A percentile compares a stretch with the other conserved stretches of the same genome.
Conservation (phyloP, 768 basidiomycete genomes). For the Psilocybe cubensis region DNA sequence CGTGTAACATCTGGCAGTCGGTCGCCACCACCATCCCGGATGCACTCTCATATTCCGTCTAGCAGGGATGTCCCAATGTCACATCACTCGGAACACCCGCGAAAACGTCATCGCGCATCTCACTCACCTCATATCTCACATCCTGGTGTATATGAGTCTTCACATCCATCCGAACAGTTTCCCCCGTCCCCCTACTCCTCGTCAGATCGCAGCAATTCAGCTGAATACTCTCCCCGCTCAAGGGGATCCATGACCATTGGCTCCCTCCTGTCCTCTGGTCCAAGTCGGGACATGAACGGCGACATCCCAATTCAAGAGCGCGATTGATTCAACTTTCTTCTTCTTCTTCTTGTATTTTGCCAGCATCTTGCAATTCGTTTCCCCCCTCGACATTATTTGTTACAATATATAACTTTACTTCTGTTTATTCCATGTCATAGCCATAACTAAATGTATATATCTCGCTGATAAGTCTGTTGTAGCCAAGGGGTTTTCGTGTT, state of each 20-base stretch:
- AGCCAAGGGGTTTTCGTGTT: background rate
- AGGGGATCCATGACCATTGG: conserved; percentile 82
- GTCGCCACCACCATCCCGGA: conserved; percentile 41
- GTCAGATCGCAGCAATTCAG: conserved; percentile 64
- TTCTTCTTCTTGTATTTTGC: conserved; percentile 3
- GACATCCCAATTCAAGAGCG: conserved; percentile 32
- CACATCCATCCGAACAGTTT: conserved; percentile 48
- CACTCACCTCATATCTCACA: conserved; percentile 56
- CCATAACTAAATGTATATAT: conserved; percentile 18
- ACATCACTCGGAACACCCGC: conserved; percentile 46
- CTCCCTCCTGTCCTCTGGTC: conserved; percentile 60
- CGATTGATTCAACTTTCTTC: conserved; percentile 24
- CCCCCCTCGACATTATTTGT: conserved; percentile 1
- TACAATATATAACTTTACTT: conserved; percentile 14
- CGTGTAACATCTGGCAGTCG: conserved; percentile 38
- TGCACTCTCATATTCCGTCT: conserved; percentile 33
- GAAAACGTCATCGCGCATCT: conserved; percentile 68
- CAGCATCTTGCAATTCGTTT: conserved; percentile 3
- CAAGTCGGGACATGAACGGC: conserved; percentile 40
- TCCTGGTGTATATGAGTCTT: conserved; percentile 42
- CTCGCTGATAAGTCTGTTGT: conserved; percentile 6
- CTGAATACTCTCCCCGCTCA: conserved; percentile 72
- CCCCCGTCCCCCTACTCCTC: conserved; percentile 80
- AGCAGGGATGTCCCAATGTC: conserved; percentile 37
- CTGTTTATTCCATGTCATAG: conserved; percentile 16